Evolutionary conservation across 345 rosid species (phyloP).

Genomic region (Eucalyptus albens): DNA sequence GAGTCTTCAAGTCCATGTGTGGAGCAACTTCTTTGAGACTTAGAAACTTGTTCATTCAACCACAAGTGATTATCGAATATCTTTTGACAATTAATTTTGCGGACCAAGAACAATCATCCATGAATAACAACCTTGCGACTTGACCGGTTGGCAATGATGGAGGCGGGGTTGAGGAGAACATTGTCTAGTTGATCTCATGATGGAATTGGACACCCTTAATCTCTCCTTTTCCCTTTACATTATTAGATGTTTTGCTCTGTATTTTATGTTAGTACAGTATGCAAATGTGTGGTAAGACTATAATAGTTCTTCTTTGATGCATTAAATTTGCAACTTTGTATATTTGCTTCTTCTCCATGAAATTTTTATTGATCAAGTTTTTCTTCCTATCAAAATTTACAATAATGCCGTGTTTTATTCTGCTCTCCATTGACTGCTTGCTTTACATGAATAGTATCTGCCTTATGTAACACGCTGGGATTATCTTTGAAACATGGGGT

Average conservation of each 20-base stretch:
- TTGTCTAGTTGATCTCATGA: neutral
- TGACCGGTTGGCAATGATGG: accelerated
- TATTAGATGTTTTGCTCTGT: neutral
- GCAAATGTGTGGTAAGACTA: neutral
- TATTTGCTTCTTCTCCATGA: neutral
- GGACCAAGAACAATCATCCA: neutral
- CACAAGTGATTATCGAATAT: neutral
- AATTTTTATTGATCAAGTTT: neutral
- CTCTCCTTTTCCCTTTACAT: neutral
- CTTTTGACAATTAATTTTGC: neutral
- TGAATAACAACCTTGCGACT: neutral
- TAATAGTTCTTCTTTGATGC: neutral
- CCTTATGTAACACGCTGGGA: neutral
- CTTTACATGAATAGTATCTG: neutral
- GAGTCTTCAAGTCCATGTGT: neutral
- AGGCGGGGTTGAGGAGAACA: accelerated
- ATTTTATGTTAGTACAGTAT: neutral
- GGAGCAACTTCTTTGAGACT: neutral
- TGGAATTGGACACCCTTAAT: neutral
- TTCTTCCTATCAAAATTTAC: neutral
- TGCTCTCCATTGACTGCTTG: neutral
- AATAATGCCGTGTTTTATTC: neutral
- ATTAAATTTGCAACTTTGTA: neutral
- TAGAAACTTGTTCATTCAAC: neutral
- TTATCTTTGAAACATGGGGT: neutral